Base-by-base conservation (phyloP, 2,329 filamentous ascomycete genomes). In the Chrysoporthe puriensis region DNA sequence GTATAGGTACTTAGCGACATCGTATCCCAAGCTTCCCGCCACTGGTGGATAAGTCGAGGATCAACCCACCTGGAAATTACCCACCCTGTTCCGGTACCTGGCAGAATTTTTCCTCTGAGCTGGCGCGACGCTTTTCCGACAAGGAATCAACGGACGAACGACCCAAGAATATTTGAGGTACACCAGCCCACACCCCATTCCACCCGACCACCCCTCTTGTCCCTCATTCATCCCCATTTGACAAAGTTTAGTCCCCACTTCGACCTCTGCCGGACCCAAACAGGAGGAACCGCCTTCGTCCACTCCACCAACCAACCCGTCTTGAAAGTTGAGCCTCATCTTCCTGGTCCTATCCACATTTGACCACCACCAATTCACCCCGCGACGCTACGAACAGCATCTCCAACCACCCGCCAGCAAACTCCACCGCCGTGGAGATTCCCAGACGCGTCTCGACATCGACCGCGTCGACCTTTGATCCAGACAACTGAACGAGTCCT, bases 201-300 rank as follows among this genome's bases (percentile, higher is more conserved):
- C 63, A 68, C 67, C 68, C 66, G 59, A 34, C 59, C 66, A 70
- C 68, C 65, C 65, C 65, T 67, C 65, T 66, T 66, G 66, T 70
- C 68, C 68, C 68, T 70, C 68, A 66, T 70, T 66, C 68, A 70
- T 70, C 68, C 63, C 63, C 66, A 70, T 70, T 70, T 70, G 68
- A 70, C 68, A 70, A 66, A 70, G 68, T 68, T 70, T 68, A 69
- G 66, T 69, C 67, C 64, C 69, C 69, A 70, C 69, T 70, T 69
- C 54, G 52, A 62, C 67, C 62, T 65, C 62, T 70, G 60, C 68
- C 68, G 68, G 68, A 64, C 68, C 68, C 68, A 70, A 68, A 70
- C 67, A 70, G 62, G 68, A 70, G 68, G 62, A 67, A 65, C 66
- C 63, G 63, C 66, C 67, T 69, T 64, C 61, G 59, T 64, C 54